These are phyloP conservation scores for Pleodorina starrii DNA, from an alignment of 139 green algal species.

Conservation along the genomic window DNA sequence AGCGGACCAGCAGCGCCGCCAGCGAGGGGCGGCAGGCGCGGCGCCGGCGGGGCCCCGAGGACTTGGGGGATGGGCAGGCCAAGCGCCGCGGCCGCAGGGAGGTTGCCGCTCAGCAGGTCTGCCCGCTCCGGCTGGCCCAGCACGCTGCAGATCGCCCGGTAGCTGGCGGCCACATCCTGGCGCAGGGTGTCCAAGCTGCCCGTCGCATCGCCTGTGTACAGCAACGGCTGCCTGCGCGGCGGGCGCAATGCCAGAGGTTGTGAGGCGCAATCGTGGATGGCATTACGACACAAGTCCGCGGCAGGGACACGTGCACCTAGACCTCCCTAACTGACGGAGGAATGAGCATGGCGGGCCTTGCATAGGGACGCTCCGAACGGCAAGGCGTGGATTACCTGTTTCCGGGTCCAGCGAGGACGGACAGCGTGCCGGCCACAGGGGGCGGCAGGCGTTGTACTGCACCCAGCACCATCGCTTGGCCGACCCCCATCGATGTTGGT, in stretches of 20 bases:
- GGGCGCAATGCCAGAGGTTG: neutral
- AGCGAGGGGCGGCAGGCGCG: slow-evolving; percentile 3
- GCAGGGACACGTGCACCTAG: too few species aligned
- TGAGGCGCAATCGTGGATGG: too few species aligned
- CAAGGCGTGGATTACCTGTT: too few species aligned
- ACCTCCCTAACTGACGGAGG: too few species aligned
- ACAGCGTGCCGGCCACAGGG: neutral
- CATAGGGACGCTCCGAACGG: too few species aligned
- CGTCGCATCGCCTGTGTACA: slow-evolving; percentile 4
- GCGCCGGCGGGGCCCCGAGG: neutral
- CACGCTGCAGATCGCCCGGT: neutral
- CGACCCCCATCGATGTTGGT: too few species aligned
- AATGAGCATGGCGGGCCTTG: too few species aligned
- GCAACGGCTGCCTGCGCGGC: neutral
- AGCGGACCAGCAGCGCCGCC: neutral
- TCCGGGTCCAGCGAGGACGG: neutral
- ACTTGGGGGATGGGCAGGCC: slow-evolving; percentile 3
- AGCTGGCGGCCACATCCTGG: slow-evolving; percentile 1
- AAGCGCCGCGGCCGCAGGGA: neutral
- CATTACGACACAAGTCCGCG: too few species aligned
- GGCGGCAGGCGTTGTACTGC: neutral
- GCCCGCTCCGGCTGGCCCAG: neutral
- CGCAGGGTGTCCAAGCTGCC: neutral
- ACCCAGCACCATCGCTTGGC: too few species aligned
- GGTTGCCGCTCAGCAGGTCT: neutral